Conservation (phyloP, 2,329 filamentous ascomycete species). For the Hypoxylon sp. region DNA sequence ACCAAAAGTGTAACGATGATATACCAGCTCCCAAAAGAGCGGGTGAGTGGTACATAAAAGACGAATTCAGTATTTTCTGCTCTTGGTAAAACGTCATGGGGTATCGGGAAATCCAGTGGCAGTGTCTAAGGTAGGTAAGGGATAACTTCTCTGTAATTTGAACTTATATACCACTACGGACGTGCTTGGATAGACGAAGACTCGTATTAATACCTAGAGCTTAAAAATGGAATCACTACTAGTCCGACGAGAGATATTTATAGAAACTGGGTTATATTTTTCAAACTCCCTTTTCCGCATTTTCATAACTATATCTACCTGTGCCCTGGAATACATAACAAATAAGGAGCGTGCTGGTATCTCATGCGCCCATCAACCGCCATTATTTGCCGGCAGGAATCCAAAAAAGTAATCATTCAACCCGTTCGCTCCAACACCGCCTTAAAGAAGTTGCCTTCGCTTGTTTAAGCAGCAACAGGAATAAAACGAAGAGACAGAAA, state of each 20-base stretch:
- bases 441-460: slow-evolving; percentile 27
- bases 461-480: slow-evolving; percentile 19
- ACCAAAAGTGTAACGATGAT: slow-evolving; percentile 36
- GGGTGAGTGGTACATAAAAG: not conserved
- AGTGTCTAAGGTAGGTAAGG: slow-evolving; percentile 7
- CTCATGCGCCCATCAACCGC: slow-evolving; percentile 31
- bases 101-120: not conserved
- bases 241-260: slow-evolving; percentile 12
- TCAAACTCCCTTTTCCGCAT: slow-evolving; percentile 37
- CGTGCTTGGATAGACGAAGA: not conserved
- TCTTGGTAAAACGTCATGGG: not conserved
- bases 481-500: slow-evolving; percentile 11
- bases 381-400: slow-evolving; percentile 21
- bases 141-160: slow-evolving; percentile 5
- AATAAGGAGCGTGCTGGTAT: slow-evolving; percentile 44
- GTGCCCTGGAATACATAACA: slow-evolving; percentile 31
- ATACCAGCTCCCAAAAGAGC: not conserved
- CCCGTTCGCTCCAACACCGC: slow-evolving; percentile 9
- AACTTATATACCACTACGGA: not conserved
- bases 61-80: not conserved
- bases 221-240: slow-evolving; percentile 9
- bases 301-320: slow-evolving; percentile 34
- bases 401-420: slow-evolving; percentile 16
- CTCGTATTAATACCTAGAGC: not conserved
- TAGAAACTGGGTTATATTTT: slow-evolving; percentile 21